Conservation (phyloP, 1,284 basidiomycete species). For the Volvariella volvacea region DNA sequence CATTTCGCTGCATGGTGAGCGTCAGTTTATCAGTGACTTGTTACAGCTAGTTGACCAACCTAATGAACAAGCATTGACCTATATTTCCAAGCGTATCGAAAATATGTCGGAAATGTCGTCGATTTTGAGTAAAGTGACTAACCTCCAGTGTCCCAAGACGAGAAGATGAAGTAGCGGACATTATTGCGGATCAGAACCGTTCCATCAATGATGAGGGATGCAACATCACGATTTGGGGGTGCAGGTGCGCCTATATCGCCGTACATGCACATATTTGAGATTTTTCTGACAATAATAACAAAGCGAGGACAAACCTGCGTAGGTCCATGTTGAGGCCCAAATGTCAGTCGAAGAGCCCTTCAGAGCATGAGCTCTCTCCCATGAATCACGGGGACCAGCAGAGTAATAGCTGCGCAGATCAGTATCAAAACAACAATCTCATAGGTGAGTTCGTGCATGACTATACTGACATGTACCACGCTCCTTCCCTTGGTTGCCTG, state of each 20-base stretch:
- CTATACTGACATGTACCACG: constrained; percentile 26
- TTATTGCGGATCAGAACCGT: constrained; percentile 22
- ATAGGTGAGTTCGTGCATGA: not conserved
- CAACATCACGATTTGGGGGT: constrained; percentile 28
- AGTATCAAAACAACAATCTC: not conserved
- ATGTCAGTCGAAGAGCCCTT: constrained; percentile 27
- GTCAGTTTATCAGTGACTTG: too few species aligned
- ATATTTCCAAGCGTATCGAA: constrained; percentile 1
- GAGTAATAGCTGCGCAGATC: constrained; percentile 20
- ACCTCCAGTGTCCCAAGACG: constrained; percentile 25
- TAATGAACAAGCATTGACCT: constrained; percentile 30
- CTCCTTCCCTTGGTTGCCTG: constrained; percentile 19
- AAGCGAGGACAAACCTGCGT: constrained; percentile 16
- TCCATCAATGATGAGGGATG: constrained; percentile 30
- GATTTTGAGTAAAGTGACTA: constrained; percentile 4
- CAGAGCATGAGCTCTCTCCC: constrained; percentile 26
- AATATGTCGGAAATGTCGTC: too few species aligned
- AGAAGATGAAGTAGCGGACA: constrained; percentile 26
- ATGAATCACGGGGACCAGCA: constrained; percentile 25
- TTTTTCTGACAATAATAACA: not conserved
- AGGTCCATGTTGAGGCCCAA: constrained; percentile 28
- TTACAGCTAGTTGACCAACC: constrained; percentile 13
- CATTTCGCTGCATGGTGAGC: constrained; percentile 17
- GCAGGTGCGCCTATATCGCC: constrained; percentile 22
- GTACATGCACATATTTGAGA: too few species aligned